Base-by-base conservation (phyloP, 2,329 filamentous ascomycete genomes). In the Fusarium dimerum region DNA sequence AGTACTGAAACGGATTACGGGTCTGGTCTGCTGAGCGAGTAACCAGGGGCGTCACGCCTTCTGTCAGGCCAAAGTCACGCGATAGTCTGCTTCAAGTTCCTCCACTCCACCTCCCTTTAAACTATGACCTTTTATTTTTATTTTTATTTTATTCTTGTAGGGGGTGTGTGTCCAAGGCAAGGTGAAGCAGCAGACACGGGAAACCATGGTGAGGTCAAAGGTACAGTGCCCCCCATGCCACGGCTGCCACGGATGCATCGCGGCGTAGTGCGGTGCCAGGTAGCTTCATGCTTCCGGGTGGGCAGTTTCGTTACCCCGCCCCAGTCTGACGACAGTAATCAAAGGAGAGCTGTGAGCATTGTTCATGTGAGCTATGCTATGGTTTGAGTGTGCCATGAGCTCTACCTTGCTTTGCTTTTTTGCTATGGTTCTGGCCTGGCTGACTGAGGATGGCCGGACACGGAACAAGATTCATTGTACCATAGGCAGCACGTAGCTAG, bases 251-350 rank as follows among this genome's bases (percentile, higher is more conserved):
- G 52, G 47, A 50, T 54, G 53, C 43, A 48, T 41, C 45, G 30
- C 50, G 51, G 48, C 43, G 42, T 60, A 45, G 47, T 15, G 45
- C 34, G n/a, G 40, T 48, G 57, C 56, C 40, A 48, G 45, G 49
- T 57, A 59, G 52, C 56, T 61, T 61, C 52, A 47, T 48, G 40
- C 48, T 45, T 59, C 49, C 47, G 52, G 59, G 48, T 61, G 60
- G 54, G 52, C 57, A 61, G 61, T 70, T 36, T 36, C 32, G 32
- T 36, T 76, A 76, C 73, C 73, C 73, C 73, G 73, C 73, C 32
- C 72, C 72, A 69, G 67, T 72, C 71, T 73, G 71, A 73, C 71
- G 68, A 72, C 70, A 70, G 66, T 62, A 63, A 56, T 57, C 56
- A 63, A 53, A 12, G 32, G 13, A 9, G 10, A 12, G 10, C 32